phyloP scores from a whole-genome alignment of 2,329 filamentous ascomycete genomes.

The Colletotrichum tanaceti region DNA sequence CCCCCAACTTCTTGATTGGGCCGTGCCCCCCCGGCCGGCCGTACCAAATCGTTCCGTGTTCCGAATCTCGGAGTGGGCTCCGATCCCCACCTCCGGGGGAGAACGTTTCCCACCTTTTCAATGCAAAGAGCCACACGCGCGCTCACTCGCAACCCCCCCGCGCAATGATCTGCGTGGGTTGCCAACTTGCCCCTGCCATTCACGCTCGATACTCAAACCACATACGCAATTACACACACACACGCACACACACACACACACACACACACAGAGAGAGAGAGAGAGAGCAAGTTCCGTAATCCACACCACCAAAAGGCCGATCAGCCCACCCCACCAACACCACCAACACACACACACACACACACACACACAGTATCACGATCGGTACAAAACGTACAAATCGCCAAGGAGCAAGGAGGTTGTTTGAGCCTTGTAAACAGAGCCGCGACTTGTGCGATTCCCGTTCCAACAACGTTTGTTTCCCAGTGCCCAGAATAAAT shows the following conservation, averaged over 20 bases:
- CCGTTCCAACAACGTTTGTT: slow-evolving; percentile 1
- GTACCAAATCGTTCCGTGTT: slow-evolving; percentile 18
- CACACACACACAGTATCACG: slow-evolving; percentile 27
- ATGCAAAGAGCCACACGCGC: neutral
- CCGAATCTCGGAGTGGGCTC: slow-evolving; percentile 37
- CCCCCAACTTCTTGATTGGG: neutral
- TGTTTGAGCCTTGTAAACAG: neutral
- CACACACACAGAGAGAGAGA: neutral
- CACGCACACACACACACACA: neutral
- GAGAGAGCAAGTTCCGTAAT: slow-evolving; percentile 1
- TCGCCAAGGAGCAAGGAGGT: neutral
- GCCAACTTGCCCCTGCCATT: slow-evolving; percentile 6
- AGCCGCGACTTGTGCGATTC: slow-evolving; percentile 7
- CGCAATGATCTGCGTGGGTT: slow-evolving; percentile 25
- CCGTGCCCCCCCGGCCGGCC: neutral
- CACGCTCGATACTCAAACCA: neutral
- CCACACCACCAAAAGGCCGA: neutral
- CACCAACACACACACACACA: slow-evolving; percentile 6
- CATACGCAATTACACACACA: neutral
- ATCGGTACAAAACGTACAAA: slow-evolving; percentile 4
- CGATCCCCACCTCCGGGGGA: slow-evolving; percentile 15
- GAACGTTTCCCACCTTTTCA: neutral
- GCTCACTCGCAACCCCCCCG: neutral
- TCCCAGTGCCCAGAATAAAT: neutral
- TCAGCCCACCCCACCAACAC: neutral